Conservation (phyloP, 2,329 filamentous ascomycete genomes). For the Alternaria longipes region DNA sequence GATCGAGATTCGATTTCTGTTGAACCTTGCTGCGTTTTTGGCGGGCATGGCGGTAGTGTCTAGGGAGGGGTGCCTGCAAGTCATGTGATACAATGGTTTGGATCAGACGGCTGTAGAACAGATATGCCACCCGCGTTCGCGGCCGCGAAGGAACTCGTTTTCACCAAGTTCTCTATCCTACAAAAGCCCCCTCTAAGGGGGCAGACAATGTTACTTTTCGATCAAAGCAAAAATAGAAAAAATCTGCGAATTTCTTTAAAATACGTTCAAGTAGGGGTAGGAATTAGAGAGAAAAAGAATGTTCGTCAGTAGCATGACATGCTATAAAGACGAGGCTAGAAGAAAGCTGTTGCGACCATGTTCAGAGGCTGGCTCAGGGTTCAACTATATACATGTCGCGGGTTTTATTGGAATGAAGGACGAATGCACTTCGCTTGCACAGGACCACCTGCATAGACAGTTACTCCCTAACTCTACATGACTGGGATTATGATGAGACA, state of each 20-base stretch:
- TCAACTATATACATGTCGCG: not conserved
- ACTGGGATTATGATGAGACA: too few relatives aligned
- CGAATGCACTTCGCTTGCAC: too few relatives aligned
- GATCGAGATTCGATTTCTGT: not conserved
- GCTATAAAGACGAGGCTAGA: not conserved
- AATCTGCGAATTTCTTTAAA: too few relatives aligned
- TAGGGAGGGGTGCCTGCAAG: not conserved
- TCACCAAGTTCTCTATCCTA: too few relatives aligned
- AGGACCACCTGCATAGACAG: too few relatives aligned
- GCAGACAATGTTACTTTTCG: too few relatives aligned
- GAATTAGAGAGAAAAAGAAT: too few relatives aligned
- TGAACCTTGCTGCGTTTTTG: not conserved
- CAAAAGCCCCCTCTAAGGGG: accelerated
- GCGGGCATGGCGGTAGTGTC: not conserved
- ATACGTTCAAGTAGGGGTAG: too few relatives aligned
- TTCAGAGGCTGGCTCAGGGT: not conserved
- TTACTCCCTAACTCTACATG: too few relatives aligned
- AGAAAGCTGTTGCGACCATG: not conserved
- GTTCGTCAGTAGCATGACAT: not conserved
- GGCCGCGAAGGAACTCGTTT: not conserved
- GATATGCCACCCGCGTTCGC: not conserved
- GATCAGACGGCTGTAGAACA: not conserved
- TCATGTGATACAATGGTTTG: not conserved
- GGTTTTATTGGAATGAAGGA: too few relatives aligned
- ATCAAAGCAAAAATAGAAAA: too few relatives aligned